phyloP scores from a whole-genome alignment of 2,329 filamentous ascomycete genomes.

The Aureobasidium uvarum region DNA sequence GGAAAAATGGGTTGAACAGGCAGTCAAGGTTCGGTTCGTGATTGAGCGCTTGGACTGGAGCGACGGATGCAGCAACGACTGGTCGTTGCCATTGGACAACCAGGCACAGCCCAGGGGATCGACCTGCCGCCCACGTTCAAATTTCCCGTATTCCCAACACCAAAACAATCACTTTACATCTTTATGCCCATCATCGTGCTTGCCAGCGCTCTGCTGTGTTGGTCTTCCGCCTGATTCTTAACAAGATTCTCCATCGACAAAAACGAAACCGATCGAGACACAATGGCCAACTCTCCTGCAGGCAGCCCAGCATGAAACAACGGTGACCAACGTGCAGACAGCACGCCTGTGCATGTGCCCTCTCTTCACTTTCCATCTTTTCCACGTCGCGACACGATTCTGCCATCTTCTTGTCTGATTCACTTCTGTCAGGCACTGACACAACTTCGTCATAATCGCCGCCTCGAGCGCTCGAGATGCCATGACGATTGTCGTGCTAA shows the following conservation, averaged over 20 bases:
- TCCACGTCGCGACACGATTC: neutral
- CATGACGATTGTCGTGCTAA: constrained; percentile 10
- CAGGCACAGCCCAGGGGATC: constrained; percentile 19
- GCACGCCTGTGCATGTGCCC: constrained; percentile 8
- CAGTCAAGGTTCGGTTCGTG: constrained; percentile 26
- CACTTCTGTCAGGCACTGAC: constrained; percentile 1
- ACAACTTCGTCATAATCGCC: constrained; percentile 6
- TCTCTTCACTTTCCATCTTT: neutral
- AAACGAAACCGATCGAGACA: neutral
- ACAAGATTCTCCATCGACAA: neutral
- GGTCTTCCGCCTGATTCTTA: neutral
- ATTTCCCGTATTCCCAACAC: constrained; percentile 15
- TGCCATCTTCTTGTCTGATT: constrained; percentile 1
- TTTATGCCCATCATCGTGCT: neutral
- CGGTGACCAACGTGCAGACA: constrained; percentile 16
- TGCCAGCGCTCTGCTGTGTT: neutral
- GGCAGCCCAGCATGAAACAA: constrained; percentile 18
- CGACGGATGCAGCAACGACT: constrained; percentile 19
- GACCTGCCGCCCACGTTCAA: constrained; percentile 2
- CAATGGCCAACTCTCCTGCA: neutral
- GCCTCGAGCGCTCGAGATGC: neutral
- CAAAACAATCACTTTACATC: neutral
- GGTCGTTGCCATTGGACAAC: constrained; percentile 15
- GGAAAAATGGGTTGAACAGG: constrained; percentile 16
- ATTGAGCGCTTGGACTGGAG: constrained; percentile 2